Conservation (phyloP, 768 basidiomycete genomes). For the Leccinum subtestaceum region DNA sequence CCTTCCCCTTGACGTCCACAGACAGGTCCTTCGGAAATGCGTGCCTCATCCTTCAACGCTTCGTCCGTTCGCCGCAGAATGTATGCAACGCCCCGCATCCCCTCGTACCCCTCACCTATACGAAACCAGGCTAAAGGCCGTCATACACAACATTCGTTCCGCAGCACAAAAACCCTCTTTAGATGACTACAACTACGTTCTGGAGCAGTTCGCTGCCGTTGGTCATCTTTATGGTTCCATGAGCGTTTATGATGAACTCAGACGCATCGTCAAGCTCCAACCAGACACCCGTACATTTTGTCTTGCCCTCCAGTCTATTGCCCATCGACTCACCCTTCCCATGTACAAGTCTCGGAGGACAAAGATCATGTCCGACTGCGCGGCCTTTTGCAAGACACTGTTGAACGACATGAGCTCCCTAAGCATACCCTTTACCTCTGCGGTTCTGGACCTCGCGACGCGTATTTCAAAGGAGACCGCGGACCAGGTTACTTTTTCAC, state of each 20-base stretch:
- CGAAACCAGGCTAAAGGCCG: slow-evolving; percentile 62
- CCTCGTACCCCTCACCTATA: slow-evolving; percentile 48
- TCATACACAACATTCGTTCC: slow-evolving; percentile 69
- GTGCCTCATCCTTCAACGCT: slow-evolving; percentile 46
- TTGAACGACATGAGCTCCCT: slow-evolving; percentile 55
- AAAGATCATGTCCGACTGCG: slow-evolving; percentile 40
- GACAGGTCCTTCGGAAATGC: slow-evolving; percentile 65
- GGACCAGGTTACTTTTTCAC: slow-evolving; percentile 54
- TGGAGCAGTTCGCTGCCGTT: slow-evolving; percentile 72
- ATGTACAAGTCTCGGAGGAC: slow-evolving; percentile 38
- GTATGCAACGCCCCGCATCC: slow-evolving; percentile 37
- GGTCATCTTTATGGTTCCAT: slow-evolving; percentile 65
- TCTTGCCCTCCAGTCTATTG: slow-evolving; percentile 66
- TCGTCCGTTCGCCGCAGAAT: slow-evolving; percentile 42
- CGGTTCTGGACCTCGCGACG: slow-evolving; percentile 63
- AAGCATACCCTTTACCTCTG: slow-evolving; percentile 50
- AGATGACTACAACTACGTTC: slow-evolving; percentile 72
- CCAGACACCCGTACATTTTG: slow-evolving; percentile 59
- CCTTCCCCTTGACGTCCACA: slow-evolving; percentile 66
- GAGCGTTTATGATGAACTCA: slow-evolving; percentile 61
- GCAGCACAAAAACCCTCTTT: slow-evolving; percentile 41
- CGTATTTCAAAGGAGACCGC: slow-evolving; percentile 65
- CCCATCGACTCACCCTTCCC: slow-evolving; percentile 64
- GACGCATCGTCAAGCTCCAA: slow-evolving; percentile 35
- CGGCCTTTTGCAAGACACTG: slow-evolving; percentile 47